Base-by-base conservation (phyloP, 148 eudicot genomes). In the Limonium bicolor region DNA sequence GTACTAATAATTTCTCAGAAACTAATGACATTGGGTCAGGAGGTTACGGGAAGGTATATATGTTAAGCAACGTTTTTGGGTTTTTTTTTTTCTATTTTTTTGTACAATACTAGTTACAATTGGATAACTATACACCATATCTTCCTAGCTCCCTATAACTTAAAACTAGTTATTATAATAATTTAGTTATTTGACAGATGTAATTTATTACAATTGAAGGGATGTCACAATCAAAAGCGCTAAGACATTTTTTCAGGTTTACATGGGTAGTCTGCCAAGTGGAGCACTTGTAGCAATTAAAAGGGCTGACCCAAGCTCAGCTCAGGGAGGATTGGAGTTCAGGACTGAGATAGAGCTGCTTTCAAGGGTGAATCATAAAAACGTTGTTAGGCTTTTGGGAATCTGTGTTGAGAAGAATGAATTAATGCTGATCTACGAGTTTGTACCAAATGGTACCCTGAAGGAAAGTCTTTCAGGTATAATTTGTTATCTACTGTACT, bases 341-440 rank as follows among this genome's bases (percentile, higher is more conserved):
- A 86, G 78, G 60, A 75, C 78, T 3, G 95, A 86, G 73, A 75
- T 86, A 34, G 95, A 86, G 65, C 95, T 86, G 50, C 64, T 86
- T 35, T 86, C 95, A 20, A 80, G 95, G 59, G 80, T 86, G 48
- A 92, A 86, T 65, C 95, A 86, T 60, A 86, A 70, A 59, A 86
- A 86, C 50, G 76, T 86, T 23, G 93, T 80, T 38, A 67, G 66
- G 51, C 93, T 86, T 23, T 52, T 81, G 6, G 95, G 95, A 14
- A 80, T 81, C 69, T 81, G 95, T 60, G 72, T 68, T 41, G 86
- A 77, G 26, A 71, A 64, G 36, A 78, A 65, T 11, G 95, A 86
- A 59, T 84, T 77, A 35, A 81, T 78, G 72, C 62, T 86, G 28
- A 85, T 86, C 1, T 86, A 86, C 36, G 95, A 86, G 49, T 86